Conservation (phyloP, 2,329 filamentous ascomycete species). For the Aspergillus brunneoviolaceus region DNA sequence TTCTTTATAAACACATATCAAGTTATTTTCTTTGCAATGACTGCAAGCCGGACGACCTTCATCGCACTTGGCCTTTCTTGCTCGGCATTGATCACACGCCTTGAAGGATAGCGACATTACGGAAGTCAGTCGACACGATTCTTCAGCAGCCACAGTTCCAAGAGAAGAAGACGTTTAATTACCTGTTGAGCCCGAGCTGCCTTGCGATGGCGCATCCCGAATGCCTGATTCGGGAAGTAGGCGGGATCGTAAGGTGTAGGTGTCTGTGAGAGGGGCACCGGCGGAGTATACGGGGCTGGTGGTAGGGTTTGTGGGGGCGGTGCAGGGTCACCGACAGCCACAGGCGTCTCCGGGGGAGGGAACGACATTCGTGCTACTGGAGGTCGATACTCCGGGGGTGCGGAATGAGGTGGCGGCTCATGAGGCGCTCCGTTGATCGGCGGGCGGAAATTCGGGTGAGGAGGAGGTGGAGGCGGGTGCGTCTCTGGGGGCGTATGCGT, state of each 20-base stretch:
- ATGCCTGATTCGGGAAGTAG: constrained; percentile 33
- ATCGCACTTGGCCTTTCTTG: constrained; percentile 88
- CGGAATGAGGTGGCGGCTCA: constrained; percentile 33
- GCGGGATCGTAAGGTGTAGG: constrained; percentile 32
- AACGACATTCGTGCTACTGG: constrained; percentile 28
- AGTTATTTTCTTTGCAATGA: constrained; percentile 80
- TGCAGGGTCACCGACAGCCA: constrained; percentile 29
- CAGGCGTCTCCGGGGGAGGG: constrained; percentile 30
- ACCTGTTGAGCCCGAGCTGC: constrained; percentile 44
- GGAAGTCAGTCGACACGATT: constrained; percentile 7
- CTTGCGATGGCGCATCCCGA: constrained; percentile 38
- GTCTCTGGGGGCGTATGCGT: constrained; percentile 30
- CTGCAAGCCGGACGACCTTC: constrained; percentile 81
- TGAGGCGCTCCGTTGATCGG: constrained; percentile 37
- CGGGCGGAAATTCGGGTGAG: constrained; percentile 31
- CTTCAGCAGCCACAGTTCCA: not conserved
- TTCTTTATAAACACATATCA: constrained; percentile 84
- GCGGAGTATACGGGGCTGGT: constrained; percentile 29
- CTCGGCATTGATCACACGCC: constrained; percentile 88
- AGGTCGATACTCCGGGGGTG: constrained; percentile 34
- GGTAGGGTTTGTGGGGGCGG: constrained; percentile 32
- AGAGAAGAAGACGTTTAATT: not conserved
- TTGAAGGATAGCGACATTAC: constrained; percentile 37
- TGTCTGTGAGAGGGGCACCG: constrained; percentile 28
- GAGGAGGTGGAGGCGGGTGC: constrained; percentile 26